Evolutionary conservation across 164 flowering plant species (phyloP), one percentile per base, ranked within the genome.

Genomic region (Taxillus chinensis): DNA sequence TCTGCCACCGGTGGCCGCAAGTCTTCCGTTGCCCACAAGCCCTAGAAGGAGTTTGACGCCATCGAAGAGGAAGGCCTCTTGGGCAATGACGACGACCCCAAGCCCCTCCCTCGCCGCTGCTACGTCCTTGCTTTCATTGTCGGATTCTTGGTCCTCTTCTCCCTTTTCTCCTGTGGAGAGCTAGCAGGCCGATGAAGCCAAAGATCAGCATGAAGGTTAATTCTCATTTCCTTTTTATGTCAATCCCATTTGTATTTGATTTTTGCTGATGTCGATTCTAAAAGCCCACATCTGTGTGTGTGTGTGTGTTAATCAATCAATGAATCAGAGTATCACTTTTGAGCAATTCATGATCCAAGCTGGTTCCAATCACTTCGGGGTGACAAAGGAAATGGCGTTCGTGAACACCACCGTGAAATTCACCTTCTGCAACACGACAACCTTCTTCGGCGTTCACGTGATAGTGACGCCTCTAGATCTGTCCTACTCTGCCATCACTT

Each of bases 371-470:
- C 15, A 55, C 5, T 69, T 82, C 0, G 96, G 98, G 4, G 96
- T 91, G 9, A 85, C 93, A 0, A 91, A 96, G 1, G 96, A 85
- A 45, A 89, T 89, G 98, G 71, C 78, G 42, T 68, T 90, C 63
- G 55, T 84, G 76, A 91, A 91, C 63, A 76, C 93, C 12, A 81
- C 98, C 0, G 79, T 89, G 16, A 91, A 74, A 57, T 64, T 91
- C 69, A 68, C 71, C 1, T 91, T 75, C 67, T 81, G 89, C 0
- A 91, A 89, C 76, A 86, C 83, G 0, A 96, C 89, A 13, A 77
- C 95, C 13, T 91, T 91, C 50, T 91, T 91, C 61, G 98, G 98
- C 0, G 78, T 91, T 45, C 96, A 91, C 63, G 96, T 91, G 5
- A 60, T 87, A 3, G 74, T 95, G 8, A 79, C 86, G 2, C 89